Percentiles rank a stretch among this genome's conserved stretches.
phyloP scores from a whole-genome alignment of 139 green algal genomes.

The Chlorella vulgaris region DNA sequence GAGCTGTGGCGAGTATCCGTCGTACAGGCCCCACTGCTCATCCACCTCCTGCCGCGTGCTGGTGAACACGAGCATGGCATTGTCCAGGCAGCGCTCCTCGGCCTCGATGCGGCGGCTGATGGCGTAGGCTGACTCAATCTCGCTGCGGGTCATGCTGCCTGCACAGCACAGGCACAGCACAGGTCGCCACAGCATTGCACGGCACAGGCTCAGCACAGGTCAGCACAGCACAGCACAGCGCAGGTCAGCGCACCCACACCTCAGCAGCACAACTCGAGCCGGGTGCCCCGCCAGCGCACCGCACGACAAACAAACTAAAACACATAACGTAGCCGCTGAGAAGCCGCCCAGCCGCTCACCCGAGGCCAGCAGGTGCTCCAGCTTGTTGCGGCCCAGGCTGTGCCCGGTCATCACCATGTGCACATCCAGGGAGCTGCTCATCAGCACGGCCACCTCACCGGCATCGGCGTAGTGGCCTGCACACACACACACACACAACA shows the following conservation, averaged over 20 bases:
- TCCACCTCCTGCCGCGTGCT: conserved; percentile 90
- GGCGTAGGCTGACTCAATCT: conserved; percentile 91
- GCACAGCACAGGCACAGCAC: not conserved
- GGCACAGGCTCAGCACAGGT: not conserved
- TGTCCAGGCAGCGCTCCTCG: conserved; percentile 91
- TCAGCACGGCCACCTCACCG: conserved; percentile 74
- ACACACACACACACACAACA: no score
- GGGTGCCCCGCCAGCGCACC: no score
- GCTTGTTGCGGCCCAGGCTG: conserved; percentile 93
- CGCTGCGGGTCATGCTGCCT: conserved; percentile 68
- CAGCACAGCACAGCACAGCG: not conserved
- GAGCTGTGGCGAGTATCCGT: conserved; percentile 74
- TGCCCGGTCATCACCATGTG: conserved; percentile 94
- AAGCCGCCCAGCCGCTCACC: no score
- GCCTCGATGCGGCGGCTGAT: conserved; percentile 90
- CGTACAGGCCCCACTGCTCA: conserved; percentile 95
- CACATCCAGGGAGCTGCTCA: conserved; percentile 79
- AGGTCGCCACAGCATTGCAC: not conserved
- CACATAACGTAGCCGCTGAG: no score
- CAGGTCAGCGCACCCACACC: no score
- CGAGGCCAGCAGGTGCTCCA: conserved; percentile 89
- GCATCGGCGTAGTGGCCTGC: conserved; percentile 62
- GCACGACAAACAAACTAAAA: no score
- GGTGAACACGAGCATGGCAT: conserved; percentile 86
- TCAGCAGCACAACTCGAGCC: no score